Conservation (phyloP, 768 basidiomycete species). For the Lepiota brunneoincarnata region DNA sequence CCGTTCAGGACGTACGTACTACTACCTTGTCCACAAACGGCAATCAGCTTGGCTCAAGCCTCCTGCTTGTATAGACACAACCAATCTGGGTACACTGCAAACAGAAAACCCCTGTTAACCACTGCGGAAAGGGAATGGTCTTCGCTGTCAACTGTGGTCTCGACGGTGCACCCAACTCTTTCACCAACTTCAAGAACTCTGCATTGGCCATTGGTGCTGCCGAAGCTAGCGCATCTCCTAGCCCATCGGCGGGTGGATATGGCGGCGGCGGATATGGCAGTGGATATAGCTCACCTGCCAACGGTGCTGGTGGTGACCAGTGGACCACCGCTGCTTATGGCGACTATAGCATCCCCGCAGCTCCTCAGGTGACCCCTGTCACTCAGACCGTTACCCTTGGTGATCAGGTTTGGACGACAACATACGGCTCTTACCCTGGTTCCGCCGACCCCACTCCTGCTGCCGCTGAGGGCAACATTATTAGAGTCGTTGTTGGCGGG, state of each 20-base stretch:
- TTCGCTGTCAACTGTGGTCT: conserved; percentile 62
- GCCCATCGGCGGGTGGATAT: conserved; percentile 23
- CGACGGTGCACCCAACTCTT: conserved; percentile 55
- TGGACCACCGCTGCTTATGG: conserved; percentile 48
- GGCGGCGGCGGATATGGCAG: too few relatives aligned
- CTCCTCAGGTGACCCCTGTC: conserved; percentile 38
- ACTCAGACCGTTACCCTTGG: conserved; percentile 48
- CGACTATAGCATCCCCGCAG: conserved; percentile 47
- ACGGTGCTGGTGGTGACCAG: conserved; percentile 5
- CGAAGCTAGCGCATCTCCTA: conserved; percentile 38
- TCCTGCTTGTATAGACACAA: conserved; percentile 34
- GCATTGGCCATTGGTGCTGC: conserved; percentile 54
- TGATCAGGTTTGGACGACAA: conserved; percentile 50
- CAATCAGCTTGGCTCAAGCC: background rate
- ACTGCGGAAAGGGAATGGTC: conserved; percentile 67
- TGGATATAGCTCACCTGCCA: background rate
- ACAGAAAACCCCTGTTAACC: conserved; percentile 49
- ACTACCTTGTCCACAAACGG: background rate
- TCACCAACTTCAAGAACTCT: conserved; percentile 56
- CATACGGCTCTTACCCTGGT: conserved; percentile 52
- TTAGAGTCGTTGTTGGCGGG: conserved; percentile 57
- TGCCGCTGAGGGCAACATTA: conserved; percentile 40
- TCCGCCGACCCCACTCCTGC: conserved; percentile 55
- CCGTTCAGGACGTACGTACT: conserved; percentile 41
- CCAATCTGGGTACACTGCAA: conserved; percentile 62